phyloP scores from a whole-genome alignment of 768 basidiomycete species.

The Butyriboletus loyo region DNA sequence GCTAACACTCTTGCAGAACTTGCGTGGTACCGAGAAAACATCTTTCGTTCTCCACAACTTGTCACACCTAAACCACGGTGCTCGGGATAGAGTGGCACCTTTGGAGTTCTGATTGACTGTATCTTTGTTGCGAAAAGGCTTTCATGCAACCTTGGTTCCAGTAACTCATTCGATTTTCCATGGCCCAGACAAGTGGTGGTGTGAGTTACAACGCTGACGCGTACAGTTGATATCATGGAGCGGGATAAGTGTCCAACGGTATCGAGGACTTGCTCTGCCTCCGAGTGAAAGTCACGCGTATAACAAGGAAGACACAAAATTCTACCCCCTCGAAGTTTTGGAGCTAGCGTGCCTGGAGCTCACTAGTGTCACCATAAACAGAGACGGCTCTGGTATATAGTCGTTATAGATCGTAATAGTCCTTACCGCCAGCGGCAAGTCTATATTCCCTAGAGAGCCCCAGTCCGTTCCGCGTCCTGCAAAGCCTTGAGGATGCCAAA shows the following conservation, averaged over 20 bases:
- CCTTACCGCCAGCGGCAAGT: slow-evolving; percentile 10
- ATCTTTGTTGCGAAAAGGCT: not conserved
- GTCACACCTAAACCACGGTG: not conserved
- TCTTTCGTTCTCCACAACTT: not conserved
- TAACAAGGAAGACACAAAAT: not conserved
- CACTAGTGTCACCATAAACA: not conserved
- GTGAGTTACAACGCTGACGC: too few species aligned
- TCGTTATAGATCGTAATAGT: not conserved
- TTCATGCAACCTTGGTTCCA: too few species aligned
- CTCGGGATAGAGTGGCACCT: not conserved
- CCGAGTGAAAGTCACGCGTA: not conserved
- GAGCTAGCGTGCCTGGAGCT: too few species aligned
- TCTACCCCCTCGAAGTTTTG: too few species aligned
- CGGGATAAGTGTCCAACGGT: not conserved
- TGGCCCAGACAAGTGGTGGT: not conserved
- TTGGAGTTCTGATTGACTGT: not conserved
- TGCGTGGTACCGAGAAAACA: not conserved
- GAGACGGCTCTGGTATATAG: not conserved
- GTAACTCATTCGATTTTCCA: not conserved
- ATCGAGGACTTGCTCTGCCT: not conserved
- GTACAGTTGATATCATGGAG: not conserved
- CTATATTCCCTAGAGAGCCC: not conserved
- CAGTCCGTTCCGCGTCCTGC: slow-evolving; percentile 32
- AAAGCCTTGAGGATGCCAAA: slow-evolving; percentile 34
- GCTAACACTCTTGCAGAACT: not conserved